phyloP scores from a whole-genome alignment of 345 rosid species.

The Isatis tinctoria region DNA sequence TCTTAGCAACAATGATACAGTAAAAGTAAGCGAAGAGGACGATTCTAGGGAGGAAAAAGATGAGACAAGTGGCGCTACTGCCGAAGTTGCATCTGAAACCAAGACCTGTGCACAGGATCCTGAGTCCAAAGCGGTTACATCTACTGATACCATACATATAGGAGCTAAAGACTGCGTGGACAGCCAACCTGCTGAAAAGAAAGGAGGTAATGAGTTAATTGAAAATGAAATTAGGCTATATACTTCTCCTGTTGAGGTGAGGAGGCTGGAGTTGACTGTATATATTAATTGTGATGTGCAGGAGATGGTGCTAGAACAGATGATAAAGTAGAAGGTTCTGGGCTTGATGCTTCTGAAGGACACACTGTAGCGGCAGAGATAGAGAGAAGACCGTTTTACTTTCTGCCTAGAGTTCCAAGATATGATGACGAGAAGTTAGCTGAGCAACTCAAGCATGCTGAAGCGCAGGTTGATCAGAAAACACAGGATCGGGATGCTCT shows the following conservation, averaged over 20 bases:
- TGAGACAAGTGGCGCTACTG: conserved; percentile 6
- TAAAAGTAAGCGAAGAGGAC: neutral
- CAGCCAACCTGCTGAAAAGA: conserved; percentile 24
- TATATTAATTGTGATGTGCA: conserved; percentile 21
- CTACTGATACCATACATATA: conserved; percentile 17
- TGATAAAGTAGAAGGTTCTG: conserved; percentile 33
- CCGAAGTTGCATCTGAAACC: conserved; percentile 22
- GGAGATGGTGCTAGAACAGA: conserved; percentile 15
- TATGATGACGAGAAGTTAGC: conserved; percentile 46
- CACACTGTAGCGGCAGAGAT: conserved; percentile 35
- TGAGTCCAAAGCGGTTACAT: conserved; percentile 23
- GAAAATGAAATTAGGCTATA: conserved; percentile 14
- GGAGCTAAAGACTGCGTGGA: conserved; percentile 12
- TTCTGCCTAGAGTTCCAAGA: conserved; percentile 60
- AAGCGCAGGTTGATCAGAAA: conserved; percentile 52
- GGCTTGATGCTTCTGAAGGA: conserved; percentile 37
- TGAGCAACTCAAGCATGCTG: conserved; percentile 53
- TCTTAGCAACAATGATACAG: neutral
- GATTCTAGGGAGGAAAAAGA: neutral
- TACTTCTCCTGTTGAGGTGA: conserved; percentile 13
- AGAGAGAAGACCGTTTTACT: conserved; percentile 50
- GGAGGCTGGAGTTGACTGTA: conserved; percentile 19
- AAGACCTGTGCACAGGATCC: conserved; percentile 12
- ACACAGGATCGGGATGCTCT: conserved; percentile 61
- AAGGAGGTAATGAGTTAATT: conserved; percentile 26